phyloP scores from a whole-genome alignment of 495 filamentous ascomycete species.

The Amniculicola lignicola region DNA sequence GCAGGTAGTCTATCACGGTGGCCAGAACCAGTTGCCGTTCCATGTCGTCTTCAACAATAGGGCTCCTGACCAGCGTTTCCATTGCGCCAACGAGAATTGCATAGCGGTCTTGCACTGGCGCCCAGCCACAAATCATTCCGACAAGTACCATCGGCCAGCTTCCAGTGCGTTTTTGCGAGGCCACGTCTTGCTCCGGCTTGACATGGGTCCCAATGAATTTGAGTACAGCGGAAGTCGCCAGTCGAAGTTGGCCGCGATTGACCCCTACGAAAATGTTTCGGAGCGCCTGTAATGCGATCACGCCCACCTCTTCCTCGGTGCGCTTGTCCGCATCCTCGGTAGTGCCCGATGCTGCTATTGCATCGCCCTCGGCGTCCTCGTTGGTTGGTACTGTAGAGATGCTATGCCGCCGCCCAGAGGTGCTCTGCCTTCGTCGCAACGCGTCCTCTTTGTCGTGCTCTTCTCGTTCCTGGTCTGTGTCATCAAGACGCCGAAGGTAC shows the following conservation, averaged over 20 bases:
- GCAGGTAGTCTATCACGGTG: slow-evolving; percentile 71
- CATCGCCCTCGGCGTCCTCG: slow-evolving; percentile 60
- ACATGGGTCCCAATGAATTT: slow-evolving; percentile 65
- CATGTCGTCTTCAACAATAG: slow-evolving; percentile 62
- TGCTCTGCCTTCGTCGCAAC: slow-evolving; percentile 66
- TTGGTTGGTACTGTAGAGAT: slow-evolving; percentile 70
- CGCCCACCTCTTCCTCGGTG: slow-evolving; percentile 80
- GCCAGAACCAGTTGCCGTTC: slow-evolving; percentile 68
- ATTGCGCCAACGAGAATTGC: slow-evolving; percentile 76
- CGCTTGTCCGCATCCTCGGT: slow-evolving; percentile 79
- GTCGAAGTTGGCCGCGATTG: slow-evolving; percentile 71
- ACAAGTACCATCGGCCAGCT: slow-evolving; percentile 80
- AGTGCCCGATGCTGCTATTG: slow-evolving; percentile 66
- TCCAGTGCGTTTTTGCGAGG: slow-evolving; percentile 35
- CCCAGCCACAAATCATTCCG: slow-evolving; percentile 73
- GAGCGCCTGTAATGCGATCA: slow-evolving; percentile 76
- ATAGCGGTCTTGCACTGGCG: slow-evolving; percentile 87
- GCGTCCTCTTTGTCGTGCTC: slow-evolving; percentile 59
- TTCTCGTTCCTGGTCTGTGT: slow-evolving; percentile 60
- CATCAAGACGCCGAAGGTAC: slow-evolving; percentile 60
- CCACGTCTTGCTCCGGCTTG: slow-evolving; percentile 48
- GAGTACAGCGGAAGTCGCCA: slow-evolving; percentile 66
- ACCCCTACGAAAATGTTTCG: slow-evolving; percentile 74
- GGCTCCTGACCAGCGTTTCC: slow-evolving; percentile 64
- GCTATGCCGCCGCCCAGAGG: no score